Base-by-base conservation (phyloP, 2,329 filamentous ascomycete genomes). In the Colletotrichum phormii region DNA sequence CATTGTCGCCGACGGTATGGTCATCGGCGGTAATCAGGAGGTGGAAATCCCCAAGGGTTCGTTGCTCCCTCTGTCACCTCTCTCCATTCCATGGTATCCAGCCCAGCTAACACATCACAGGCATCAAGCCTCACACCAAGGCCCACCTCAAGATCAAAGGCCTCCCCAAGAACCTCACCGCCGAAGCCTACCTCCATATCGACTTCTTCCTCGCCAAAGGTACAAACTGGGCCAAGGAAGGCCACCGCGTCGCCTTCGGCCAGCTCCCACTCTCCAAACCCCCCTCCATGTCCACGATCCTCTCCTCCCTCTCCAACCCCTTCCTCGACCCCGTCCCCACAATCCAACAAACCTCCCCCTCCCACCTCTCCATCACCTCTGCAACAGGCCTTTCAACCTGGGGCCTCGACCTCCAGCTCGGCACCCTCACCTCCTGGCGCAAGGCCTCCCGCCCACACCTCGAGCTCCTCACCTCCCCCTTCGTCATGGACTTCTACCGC, bases 401-500 rank as follows among this genome's bases (percentile, higher is more conserved):
- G 81, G 81, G 80, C 46, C 83, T 89, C 65, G 82, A 87, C 67
- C 81, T 84, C 15, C 77, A 81, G 2, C 79, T 79, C 2, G 87
- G 88, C 49, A 79, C 78, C 2, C 79, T 89, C 12, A 78, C 78
- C 5, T 86, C 81, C 64, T 85, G 87, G 81, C 81, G 78, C 13
- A 81, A 85, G 13, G 75, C 78, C 2, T 64, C 72, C 3, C 67
- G 75, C 3, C 77, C 79, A 0, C 60, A 77, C 8, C 68, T 74
- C 29, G 86, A 86, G 74, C 77, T 88, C 33, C 82, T 89, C 61
- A 84, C 83, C 4, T 78, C 84, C 35, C 85, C 86, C 0, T 76
- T 86, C 2, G 75, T 80, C 2, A 83, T 91, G 53, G 85, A 86
- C 74, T 88, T 93, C 78, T 93, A 91, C 83, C 90, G 91, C 51